Evolutionary conservation across 78 protist genomes (phyloP).

Genomic region (Thecamonas trahens): DNA sequence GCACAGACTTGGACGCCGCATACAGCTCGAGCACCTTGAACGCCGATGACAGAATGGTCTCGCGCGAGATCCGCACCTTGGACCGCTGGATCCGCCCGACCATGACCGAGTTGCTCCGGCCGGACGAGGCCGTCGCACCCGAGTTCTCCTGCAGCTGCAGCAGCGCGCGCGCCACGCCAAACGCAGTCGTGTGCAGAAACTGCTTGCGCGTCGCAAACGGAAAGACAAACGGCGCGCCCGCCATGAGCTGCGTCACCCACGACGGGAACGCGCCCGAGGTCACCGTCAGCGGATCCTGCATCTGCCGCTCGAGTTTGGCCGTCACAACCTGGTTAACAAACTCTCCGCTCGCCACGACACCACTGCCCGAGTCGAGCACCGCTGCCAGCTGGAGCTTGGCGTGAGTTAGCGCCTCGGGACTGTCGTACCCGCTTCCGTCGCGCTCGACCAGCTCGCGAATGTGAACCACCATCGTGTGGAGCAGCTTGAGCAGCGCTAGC

Average conservation of each 20-base stretch:
- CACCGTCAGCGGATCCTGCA: conserved; percentile 34
- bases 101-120: background rate
- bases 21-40: conserved; percentile 14
- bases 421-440: background rate
- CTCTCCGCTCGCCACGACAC: background rate
- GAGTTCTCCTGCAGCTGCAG: background rate
- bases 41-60: conserved; percentile 24
- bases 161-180: conserved; percentile 47
- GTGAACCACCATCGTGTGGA: background rate
- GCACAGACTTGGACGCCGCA: conserved; percentile 9
- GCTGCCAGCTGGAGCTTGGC: too few species aligned
- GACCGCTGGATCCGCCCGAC: conserved; percentile 6
- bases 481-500: background rate
- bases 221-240: conserved; percentile 6
- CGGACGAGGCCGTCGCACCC: background rate
- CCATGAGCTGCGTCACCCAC: background rate
- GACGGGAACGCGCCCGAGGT: background rate
- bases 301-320: conserved; percentile 44
- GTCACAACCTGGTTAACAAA: conserved; percentile 20
- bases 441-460: background rate
- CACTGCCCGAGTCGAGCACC: too few species aligned
- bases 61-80: conserved; percentile 49
- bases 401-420: too few species aligned
- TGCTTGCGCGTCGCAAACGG: conserved; percentile 15
- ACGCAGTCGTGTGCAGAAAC: conserved; percentile 21